phyloP scores from a whole-genome alignment of 441 rosid species.

The Macaranga tanarius region DNA sequence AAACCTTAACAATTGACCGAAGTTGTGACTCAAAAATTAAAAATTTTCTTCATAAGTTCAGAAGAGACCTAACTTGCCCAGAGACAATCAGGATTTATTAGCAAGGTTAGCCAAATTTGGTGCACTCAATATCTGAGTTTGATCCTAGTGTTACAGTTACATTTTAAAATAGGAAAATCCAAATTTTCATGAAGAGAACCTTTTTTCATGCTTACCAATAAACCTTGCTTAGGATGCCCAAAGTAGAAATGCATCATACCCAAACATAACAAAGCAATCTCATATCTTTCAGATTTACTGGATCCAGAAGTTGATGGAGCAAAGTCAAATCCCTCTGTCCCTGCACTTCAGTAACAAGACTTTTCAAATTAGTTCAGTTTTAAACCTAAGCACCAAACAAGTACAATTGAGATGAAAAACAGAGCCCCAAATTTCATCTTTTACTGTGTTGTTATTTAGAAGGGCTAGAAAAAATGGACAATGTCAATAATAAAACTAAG shows the following conservation, averaged over 20 bases:
- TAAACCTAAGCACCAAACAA: conserved; percentile 1
- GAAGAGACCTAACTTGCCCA: not conserved
- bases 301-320: conserved; percentile 55
- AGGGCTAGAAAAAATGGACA: not conserved
- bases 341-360: conserved; percentile 78
- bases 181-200: not conserved
- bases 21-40: not conserved
- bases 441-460: not conserved
- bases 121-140: not conserved
- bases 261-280: conserved; percentile 77
- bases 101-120: not conserved
- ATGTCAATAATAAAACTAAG: not conserved
- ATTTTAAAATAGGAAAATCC: not conserved
- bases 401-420: conserved; percentile 25
- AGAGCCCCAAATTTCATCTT: not conserved
- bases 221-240: conserved; percentile 94
- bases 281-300: conserved; percentile 67
- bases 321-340: conserved; percentile 89
- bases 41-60: not conserved
- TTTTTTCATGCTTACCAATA: conserved; percentile 59
- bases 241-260: conserved; percentile 98
- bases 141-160: not conserved
- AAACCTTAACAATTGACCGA: not conserved
- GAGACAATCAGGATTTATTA: not conserved
- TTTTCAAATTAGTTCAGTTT: conserved; percentile 40